phyloP scores from a whole-genome alignment of 257 asterid genomes.

The Ocimum tenuiflorum region DNA sequence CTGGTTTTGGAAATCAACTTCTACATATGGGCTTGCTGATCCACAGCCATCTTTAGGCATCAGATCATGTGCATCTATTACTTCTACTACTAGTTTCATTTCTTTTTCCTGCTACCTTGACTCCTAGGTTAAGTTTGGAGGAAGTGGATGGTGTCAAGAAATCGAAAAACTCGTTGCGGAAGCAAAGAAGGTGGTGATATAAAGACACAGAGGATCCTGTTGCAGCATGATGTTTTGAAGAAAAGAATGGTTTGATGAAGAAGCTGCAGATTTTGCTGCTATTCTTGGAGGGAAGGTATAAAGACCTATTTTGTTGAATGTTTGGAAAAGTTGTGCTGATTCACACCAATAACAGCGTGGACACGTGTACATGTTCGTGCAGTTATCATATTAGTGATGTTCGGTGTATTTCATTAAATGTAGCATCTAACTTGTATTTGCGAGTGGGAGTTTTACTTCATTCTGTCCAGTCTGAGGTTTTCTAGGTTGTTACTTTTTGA shows the following conservation, averaged over 20 bases:
- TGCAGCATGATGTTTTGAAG: not conserved
- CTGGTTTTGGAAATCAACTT: constrained; percentile 66
- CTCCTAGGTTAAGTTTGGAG: constrained; percentile 28
- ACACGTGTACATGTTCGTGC: not conserved
- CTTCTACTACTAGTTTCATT: constrained; percentile 63
- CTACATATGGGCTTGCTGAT: constrained; percentile 63
- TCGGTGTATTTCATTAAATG: not conserved
- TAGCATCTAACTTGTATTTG: not conserved
- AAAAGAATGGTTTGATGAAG: constrained; percentile 25
- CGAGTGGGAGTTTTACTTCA: not conserved
- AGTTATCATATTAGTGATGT: not conserved
- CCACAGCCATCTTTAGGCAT: constrained; percentile 70
- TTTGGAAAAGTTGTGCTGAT: not conserved
- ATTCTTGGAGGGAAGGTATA: constrained; percentile 26
- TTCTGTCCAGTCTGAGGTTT: no score
- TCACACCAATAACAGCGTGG: not conserved
- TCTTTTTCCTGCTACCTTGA: constrained; percentile 32
- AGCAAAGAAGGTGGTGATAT: constrained; percentile 31
- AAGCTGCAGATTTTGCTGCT: constrained; percentile 8
- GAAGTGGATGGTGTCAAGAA: constrained; percentile 33
- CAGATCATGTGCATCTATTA: constrained; percentile 66
- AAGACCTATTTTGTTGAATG: constrained; percentile 4
- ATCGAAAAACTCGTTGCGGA: constrained; percentile 35
- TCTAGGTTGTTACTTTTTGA: not conserved
- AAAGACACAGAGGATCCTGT: constrained; percentile 4